Evolutionary conservation across 2,329 filamentous ascomycete species (phyloP).

Genomic region (Metarhizium anisopliae): DNA sequence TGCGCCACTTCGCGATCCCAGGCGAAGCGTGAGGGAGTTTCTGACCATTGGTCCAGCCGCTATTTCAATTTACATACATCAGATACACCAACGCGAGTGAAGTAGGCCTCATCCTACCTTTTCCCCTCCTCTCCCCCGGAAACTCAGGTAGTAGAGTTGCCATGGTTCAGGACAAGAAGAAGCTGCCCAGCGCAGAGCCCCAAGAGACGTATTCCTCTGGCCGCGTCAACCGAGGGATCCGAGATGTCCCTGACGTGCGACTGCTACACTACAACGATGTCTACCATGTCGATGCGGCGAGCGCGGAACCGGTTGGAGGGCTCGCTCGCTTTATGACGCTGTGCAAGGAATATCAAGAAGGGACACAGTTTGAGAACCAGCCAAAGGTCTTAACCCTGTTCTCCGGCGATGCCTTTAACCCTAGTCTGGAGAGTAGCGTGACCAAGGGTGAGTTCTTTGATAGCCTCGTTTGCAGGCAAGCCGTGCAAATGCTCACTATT

Average conservation of each 20-base stretch:
- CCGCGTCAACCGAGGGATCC: constrained; percentile 4
- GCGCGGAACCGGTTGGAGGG: constrained; percentile 76
- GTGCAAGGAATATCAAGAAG: constrained; percentile 62
- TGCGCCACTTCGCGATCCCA: too few species aligned
- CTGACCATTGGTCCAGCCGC: too few species aligned
- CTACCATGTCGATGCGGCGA: constrained; percentile 71
- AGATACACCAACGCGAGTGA: too few species aligned
- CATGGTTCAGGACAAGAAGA: constrained; percentile 3
- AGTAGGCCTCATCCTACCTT: background rate
- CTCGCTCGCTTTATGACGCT: constrained; percentile 72
- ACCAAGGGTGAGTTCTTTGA: constrained; percentile 58
- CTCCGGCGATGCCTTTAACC: constrained; percentile 89
- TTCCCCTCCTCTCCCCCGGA: background rate
- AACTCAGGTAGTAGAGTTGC: background rate
- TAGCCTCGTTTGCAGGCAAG: background rate
- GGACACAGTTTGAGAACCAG: constrained; percentile 51
- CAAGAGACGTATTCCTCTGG: constrained; percentile 15
- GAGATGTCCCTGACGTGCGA: constrained; percentile 55
- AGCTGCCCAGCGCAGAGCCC: constrained; percentile 16
- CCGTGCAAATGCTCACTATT: background rate
- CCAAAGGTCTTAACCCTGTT: constrained; percentile 69
- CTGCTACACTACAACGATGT: constrained; percentile 90
- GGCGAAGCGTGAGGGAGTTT: too few species aligned
- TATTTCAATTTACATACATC: too few species aligned
- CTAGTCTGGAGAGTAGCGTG: constrained; percentile 77